phyloP scores from a whole-genome alignment of 345 rosid genomes.

The Aquilaria yunnanensis region DNA sequence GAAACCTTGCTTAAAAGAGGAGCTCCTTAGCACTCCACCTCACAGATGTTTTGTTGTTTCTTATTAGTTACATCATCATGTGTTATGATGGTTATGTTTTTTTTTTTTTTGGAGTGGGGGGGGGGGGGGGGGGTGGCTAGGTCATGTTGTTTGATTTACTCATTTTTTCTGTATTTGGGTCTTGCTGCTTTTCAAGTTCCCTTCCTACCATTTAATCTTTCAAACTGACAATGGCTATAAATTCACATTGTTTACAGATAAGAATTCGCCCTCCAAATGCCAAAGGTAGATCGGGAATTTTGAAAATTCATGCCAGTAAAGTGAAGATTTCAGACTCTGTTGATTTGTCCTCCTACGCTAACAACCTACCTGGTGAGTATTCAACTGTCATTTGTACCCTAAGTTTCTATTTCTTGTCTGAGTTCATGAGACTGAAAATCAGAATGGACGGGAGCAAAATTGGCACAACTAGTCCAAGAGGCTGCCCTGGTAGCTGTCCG shows the following conservation, averaged over 20 bases:
- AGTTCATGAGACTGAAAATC: too few relatives aligned
- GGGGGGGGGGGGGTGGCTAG: not conserved
- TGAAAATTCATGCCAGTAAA: conserved; percentile 87
- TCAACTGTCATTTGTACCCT: conserved; percentile 11
- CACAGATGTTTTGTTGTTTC: too few relatives aligned
- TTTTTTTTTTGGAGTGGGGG: not conserved
- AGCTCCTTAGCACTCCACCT: too few relatives aligned
- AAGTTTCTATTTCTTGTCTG: conserved; percentile 6
- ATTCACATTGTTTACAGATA: conserved; percentile 37
- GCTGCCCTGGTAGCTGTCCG: conserved; percentile 97
- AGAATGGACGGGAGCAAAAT: conserved; percentile 94
- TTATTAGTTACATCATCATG: not conserved
- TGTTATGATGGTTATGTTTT: not conserved
- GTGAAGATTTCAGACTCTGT: conserved; percentile 94
- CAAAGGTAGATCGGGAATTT: conserved; percentile 68
- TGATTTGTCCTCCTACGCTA: conserved; percentile 74
- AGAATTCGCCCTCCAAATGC: conserved; percentile 92
- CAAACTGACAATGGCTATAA: too few relatives aligned
- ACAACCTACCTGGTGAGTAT: conserved; percentile 74
- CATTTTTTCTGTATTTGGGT: not conserved
- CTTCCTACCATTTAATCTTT: not conserved
- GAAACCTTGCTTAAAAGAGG: too few relatives aligned
- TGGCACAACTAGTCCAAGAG: conserved; percentile 90
- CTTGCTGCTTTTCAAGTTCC: not conserved
- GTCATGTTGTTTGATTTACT: not conserved